Evolutionary conservation across 1,284 basidiomycete species (phyloP).

Genomic region (Malassezia nana): DNA sequence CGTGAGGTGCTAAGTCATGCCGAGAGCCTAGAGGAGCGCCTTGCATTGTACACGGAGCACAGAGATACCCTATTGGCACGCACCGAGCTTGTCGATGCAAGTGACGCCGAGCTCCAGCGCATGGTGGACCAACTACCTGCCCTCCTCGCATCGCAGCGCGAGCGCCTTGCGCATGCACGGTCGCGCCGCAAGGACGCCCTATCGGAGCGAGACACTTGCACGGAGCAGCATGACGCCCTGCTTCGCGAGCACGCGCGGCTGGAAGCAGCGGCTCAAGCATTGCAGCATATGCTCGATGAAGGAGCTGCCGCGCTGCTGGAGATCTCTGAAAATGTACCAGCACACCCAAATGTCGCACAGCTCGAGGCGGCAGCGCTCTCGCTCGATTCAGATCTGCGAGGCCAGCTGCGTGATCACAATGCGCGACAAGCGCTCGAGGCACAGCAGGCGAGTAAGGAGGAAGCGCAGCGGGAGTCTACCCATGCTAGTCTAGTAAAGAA

Average conservation of each 20-base stretch:
- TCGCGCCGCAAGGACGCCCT: background rate
- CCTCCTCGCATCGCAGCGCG: background rate
- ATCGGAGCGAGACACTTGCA: background rate
- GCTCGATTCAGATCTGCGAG: background rate
- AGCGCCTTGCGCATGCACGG: background rate
- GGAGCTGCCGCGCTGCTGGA: slow-evolving; percentile 22
- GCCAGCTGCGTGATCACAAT: background rate
- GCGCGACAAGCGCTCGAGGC: background rate
- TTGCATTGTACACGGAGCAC: slow-evolving; percentile 59
- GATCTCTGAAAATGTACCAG: background rate
- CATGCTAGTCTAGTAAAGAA: background rate
- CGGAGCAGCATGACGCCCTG: slow-evolving; percentile 7
- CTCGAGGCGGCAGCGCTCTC: background rate
- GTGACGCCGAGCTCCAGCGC: slow-evolving; percentile 23
- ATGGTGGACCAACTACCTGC: slow-evolving; percentile 27
- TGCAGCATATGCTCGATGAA: slow-evolving; percentile 17
- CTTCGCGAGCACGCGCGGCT: slow-evolving; percentile 9
- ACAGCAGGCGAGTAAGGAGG: background rate
- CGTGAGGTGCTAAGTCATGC: slow-evolving; percentile 68
- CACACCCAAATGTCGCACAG: background rate
- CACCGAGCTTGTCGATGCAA: slow-evolving; percentile 57
- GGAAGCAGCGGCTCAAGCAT: slow-evolving; percentile 1
- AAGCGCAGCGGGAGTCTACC: background rate
- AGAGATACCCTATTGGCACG: slow-evolving; percentile 56
- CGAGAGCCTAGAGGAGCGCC: slow-evolving; percentile 60